Evolutionary conservation across 2,329 filamentous ascomycete genomes (phyloP), one percentile per base, ranked within the genome.

Genomic region (Fusarium tupiense): DNA sequence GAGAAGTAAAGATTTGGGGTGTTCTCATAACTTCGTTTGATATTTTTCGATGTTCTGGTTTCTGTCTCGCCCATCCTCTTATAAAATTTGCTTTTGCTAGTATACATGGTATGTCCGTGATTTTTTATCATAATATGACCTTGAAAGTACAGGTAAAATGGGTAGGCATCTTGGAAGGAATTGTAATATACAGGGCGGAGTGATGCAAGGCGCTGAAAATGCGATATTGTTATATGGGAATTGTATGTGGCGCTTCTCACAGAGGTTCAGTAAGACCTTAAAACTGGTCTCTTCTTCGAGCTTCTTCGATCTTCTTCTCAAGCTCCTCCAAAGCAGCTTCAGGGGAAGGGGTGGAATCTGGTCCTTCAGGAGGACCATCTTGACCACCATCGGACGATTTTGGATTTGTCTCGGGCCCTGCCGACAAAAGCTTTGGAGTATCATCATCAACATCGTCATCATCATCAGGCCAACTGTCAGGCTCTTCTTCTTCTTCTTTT

Each of bases 21-120:
- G 24, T 54, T 54, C n/a, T 54, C n/a, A 65, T 44, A 40, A 16
- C 10, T 60, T 65, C 29, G 10, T 43, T 57, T 40, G 43, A 14
- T 19, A n/a, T 44, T 44, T 24, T 43, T 69, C 26, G 33, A 20
- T 54, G 20, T 19, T 26, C 14, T 26, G 19, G 35, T 13, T 29
- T 54, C 26, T 19, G 22, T 46, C 26, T 26, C 24, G 46, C 38
- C 59, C 37, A 26, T 41, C 14, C 24, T 20, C 11, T 24, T 47
- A 19, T 26, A 46, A 52, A 37, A 61, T 61, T 14, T 50, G 40
- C 46, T 61, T 59, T 64, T 57, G 53, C 52, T 76, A 69, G 44
- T 71, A 56, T 76, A 76, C 64, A 77, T 61, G 44, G 31, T 29
- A 41, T 56, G n/a, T 33, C n/a, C 33, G 46, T 31, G 29, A 59